Percentiles rank a stretch among this genome's conserved stretches.
phyloP scores from a whole-genome alignment of 257 asterid species.

The Cynanchum wilfordii region DNA sequence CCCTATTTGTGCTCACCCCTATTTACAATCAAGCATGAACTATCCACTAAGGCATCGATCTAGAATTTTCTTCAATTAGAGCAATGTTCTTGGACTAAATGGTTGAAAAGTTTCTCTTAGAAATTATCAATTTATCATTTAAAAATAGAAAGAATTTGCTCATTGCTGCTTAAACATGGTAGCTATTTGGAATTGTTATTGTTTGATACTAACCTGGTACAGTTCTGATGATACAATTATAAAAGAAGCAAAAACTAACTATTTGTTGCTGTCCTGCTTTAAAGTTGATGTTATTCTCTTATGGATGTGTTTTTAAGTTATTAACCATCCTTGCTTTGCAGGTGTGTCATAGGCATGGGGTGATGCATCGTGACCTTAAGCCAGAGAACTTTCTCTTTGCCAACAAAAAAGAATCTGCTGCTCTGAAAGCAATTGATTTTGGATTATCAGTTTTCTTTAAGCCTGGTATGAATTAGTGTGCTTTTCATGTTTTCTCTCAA shows the following conservation, averaged over 20 bases:
- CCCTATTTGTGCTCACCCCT: not conserved
- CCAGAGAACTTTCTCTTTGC: slow-evolving; percentile 60
- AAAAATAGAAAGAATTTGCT: not conserved
- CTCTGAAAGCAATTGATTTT: slow-evolving; percentile 60
- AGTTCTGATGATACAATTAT: not conserved
- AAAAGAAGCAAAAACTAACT: not conserved
- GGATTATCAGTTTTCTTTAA: slow-evolving; percentile 65
- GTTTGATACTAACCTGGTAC: not conserved
- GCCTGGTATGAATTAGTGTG: slow-evolving; percentile 38
- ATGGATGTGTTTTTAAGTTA: not conserved
- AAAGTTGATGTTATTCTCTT: not conserved
- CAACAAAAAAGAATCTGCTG: slow-evolving; percentile 58
- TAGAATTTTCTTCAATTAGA: not conserved
- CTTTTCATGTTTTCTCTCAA: not conserved
- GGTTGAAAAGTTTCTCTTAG: not conserved
- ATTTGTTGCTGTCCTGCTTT: not conserved
- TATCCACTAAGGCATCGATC: not conserved
- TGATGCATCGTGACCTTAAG: slow-evolving; percentile 43
- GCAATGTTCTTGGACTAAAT: not conserved
- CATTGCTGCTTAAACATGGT: not conserved
- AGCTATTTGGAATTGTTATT: not conserved
- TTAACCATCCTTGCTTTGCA: slow-evolving; percentile 18
- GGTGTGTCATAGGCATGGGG: slow-evolving; percentile 28
- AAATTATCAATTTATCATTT: not conserved
- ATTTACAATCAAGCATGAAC: not conserved